Evolutionary conservation across 768 basidiomycete species (phyloP).

Genomic region (Dictyophora rubrovolvata): DNA sequence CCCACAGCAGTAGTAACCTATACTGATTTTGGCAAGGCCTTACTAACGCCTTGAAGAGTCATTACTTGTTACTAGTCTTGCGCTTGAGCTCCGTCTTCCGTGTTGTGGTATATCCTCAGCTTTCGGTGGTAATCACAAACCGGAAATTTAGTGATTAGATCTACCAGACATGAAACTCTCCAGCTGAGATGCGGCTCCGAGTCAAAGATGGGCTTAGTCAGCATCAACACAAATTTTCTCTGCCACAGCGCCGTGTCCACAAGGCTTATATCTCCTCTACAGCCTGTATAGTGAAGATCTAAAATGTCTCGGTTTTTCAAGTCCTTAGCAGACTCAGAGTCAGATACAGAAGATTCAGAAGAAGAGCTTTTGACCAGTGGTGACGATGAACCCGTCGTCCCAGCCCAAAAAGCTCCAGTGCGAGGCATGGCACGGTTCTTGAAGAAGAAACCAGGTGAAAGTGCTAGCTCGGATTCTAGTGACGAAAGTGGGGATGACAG

Average conservation of each 20-base stretch:
- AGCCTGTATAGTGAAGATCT: not conserved
- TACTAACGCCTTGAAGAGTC: too few species aligned
- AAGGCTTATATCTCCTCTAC: not conserved
- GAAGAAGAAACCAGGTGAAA: constrained; percentile 42
- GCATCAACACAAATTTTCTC: not conserved
- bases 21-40: too few species aligned
- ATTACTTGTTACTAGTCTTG: too few species aligned
- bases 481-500: constrained; percentile 47
- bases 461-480: constrained; percentile 38
- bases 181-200: not conserved
- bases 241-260: too few species aligned
- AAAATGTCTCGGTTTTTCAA: constrained; percentile 86
- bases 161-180: too few species aligned
- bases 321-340: constrained; percentile 74
- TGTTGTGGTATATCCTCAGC: too few species aligned
- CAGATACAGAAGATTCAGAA: constrained; percentile 49
- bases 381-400: constrained; percentile 51
- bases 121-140: too few species aligned
- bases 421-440: constrained; percentile 75
- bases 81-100: too few species aligned
- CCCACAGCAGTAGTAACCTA: too few species aligned
- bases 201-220: not conserved
- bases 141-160: too few species aligned
- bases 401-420: constrained; percentile 33
- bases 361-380: constrained; percentile 64